A percentile compares a stretch with the other conserved stretches of the same genome.
Evolutionary conservation across 2,329 filamentous ascomycete species (phyloP).

Genomic region (Zymoseptoria passerinii): DNA sequence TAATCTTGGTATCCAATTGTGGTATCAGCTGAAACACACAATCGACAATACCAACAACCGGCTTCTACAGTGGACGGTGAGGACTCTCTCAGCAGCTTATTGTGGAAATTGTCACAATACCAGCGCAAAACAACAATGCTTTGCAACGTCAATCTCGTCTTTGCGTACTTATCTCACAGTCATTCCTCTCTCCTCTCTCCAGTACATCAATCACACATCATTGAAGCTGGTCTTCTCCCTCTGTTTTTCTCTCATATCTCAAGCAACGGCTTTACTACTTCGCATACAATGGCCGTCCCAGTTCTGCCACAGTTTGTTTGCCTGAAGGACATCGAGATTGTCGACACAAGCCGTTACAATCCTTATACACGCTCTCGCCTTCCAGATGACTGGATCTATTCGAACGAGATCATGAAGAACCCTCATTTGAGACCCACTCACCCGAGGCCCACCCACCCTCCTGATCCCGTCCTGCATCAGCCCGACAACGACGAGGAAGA

Average conservation of each 20-base stretch:
- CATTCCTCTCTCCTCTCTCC: background rate
- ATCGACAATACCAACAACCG: background rate
- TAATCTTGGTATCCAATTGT: background rate
- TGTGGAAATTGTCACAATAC: background rate
- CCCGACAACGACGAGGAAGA: background rate
- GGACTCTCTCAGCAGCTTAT: background rate
- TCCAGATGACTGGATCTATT: background rate
- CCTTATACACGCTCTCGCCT: background rate
- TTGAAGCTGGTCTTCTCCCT: background rate
- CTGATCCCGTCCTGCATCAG: background rate
- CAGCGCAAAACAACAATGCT: background rate
- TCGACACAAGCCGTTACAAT: background rate
- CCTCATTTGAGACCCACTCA: background rate
- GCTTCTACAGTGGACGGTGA: background rate
- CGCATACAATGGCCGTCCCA: background rate
- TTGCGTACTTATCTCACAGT: too few relatives aligned
- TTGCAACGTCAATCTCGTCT: too few relatives aligned
- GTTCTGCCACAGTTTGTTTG: background rate
- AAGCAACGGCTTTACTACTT: background rate
- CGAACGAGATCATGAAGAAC: background rate
- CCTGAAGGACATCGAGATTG: background rate
- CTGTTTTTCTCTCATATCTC: background rate
- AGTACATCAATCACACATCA: background rate
- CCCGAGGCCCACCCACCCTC: background rate
- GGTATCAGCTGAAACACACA: background rate